Evolutionary conservation across 1,284 basidiomycete genomes (phyloP).

Genomic region (Cutaneotrichosporon cutaneum): DNA sequence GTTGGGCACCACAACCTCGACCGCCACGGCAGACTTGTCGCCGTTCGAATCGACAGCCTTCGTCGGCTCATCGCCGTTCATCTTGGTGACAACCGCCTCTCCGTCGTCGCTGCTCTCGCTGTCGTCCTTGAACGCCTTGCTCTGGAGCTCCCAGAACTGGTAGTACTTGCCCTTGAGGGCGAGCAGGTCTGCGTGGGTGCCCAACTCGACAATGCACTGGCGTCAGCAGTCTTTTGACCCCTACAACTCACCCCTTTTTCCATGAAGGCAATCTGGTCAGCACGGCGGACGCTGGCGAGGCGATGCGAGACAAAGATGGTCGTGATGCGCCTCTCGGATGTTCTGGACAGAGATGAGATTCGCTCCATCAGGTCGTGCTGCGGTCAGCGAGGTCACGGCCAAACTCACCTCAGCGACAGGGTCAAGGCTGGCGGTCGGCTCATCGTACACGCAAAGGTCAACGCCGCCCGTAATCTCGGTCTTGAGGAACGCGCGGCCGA

Average conservation of each 20-base stretch:
- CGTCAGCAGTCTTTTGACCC: neutral
- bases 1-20: too few relatives aligned
- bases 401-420: slow-evolving; percentile 73
- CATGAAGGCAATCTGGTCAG: slow-evolving; percentile 59
- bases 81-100: too few relatives aligned
- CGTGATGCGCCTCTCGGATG: slow-evolving; percentile 47
- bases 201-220: slow-evolving; percentile 66
- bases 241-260: slow-evolving; percentile 11
- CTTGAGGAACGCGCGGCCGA: slow-evolving; percentile 75
- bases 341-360: too few relatives aligned
- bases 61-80: too few relatives aligned
- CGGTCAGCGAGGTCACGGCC: slow-evolving; percentile 59
- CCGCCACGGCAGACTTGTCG: too few relatives aligned
- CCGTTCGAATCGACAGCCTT: too few relatives aligned
- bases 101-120: too few relatives aligned
- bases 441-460: slow-evolving; percentile 62
- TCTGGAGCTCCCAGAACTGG: slow-evolving; percentile 39
- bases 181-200: slow-evolving; percentile 73
- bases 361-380: too few relatives aligned
- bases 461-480: slow-evolving; percentile 55
- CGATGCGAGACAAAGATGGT: slow-evolving; percentile 81
- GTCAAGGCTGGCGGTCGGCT: slow-evolving; percentile 62
- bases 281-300: slow-evolving; percentile 50
- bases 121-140: slow-evolving; percentile 3
- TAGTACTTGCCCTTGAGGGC: slow-evolving; percentile 42